Evolutionary conservation across 352 stramenopile genomes (phyloP), one percentile per base, ranked within the genome.

Genomic region (Pythium sp.): DNA sequence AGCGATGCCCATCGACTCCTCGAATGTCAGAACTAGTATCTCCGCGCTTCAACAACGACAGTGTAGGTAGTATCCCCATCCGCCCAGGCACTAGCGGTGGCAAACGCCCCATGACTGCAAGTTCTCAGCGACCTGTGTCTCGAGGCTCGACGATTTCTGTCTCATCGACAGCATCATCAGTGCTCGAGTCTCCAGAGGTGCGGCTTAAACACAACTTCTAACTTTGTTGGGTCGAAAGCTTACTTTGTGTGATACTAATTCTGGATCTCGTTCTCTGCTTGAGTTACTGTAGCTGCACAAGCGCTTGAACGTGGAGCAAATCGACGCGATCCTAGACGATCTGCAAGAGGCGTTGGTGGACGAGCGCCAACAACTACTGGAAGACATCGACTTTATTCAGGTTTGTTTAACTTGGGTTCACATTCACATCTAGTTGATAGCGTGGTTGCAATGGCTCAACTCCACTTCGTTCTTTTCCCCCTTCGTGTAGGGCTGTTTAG

Each of bases 341-440:
- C 58, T 94, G 7, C 79, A 81, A 20, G 72, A 83, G 1, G 84
- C 86, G 2, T 47, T 94, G 34, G 32, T 73, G 12, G 80, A 92
- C 3, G 86, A 94, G 46, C 78, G 75, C 0, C 72, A 81, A 43
- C 74, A 89, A 59, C 58, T 94, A 2, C 75, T 94, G 7, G 86
- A 93, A 69, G 86, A 94, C 62, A 91, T 94, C 20, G 86, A 94
- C 28, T 94, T 94, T 65, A 89, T 93, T 12, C 86, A 94, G 78
- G 86, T 92, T 38, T 32, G 63, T 54, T 32, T 20, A 6, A 5
- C 12, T 47, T 22, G 15, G 0, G 20, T 38, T 24, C 49, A 5
- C 14, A 36, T 26, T 26, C 30, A 43, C 4, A 15, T 34, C 30
- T n/a, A 41, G 24, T 62, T 26, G 38, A 34, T 63, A 3, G 22